These are phyloP conservation scores for Oryza meridionalis DNA, from an alignment of 176 grass and related monocot genomes.

Conservation along the genomic window DNA sequence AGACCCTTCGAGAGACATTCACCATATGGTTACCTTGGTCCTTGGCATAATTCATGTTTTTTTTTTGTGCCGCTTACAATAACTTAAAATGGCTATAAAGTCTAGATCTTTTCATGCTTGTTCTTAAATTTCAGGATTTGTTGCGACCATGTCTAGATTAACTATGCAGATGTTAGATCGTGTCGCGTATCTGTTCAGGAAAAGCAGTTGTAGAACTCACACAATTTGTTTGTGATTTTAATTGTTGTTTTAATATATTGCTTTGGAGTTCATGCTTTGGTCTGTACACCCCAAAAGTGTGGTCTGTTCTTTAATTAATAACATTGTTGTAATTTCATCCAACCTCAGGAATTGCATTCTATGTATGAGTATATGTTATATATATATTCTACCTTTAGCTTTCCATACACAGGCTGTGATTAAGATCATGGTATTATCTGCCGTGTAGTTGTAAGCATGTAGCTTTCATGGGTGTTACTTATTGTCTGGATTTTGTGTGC, in stretches of 20 bases:
- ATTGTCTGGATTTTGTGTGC: constrained; percentile 18
- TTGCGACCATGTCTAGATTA: not conserved
- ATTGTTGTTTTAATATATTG: not conserved
- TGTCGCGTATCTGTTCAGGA: constrained; percentile 1
- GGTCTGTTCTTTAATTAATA: not conserved
- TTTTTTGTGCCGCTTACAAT: not conserved
- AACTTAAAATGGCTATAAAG: constrained; percentile 5
- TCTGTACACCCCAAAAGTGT: not conserved
- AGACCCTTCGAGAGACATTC: not conserved
- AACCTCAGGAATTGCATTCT: not conserved
- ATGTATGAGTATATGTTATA: not conserved
- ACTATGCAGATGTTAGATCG: not conserved
- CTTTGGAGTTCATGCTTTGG: not conserved
- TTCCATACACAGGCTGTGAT: not conserved
- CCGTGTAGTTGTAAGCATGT: not conserved
- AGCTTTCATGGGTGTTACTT: constrained; percentile 24
- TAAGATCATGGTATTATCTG: not conserved
- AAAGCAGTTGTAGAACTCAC: not conserved
- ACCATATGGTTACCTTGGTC: not conserved
- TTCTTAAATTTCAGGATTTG: constrained; percentile 12
- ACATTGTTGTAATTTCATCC: not conserved
- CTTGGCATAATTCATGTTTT: not conserved
- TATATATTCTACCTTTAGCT: not conserved
- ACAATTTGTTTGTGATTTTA: constrained; percentile 12
- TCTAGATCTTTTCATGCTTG: not conserved